Conservation (phyloP, 257 asterid genomes). For the Jasminum sambac region DNA sequence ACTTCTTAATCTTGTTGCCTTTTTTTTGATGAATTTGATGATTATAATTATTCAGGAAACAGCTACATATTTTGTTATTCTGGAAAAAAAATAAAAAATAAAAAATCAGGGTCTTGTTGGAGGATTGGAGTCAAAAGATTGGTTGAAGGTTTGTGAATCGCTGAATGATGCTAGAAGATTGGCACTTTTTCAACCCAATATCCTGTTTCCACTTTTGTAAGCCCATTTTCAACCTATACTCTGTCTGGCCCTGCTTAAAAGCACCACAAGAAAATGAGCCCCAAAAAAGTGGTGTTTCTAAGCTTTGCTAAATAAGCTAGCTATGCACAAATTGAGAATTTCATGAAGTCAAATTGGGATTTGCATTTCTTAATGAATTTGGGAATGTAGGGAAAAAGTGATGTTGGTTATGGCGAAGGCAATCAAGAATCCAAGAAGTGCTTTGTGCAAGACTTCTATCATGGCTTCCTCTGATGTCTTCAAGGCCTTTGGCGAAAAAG, state of each 20-base stretch:
- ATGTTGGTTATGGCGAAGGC: constrained; percentile 64
- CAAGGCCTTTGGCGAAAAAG: constrained; percentile 62
- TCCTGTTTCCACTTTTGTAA: constrained; percentile 74
- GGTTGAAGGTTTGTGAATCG: constrained; percentile 91
- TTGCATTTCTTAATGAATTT: not conserved
- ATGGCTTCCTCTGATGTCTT: constrained; percentile 91
- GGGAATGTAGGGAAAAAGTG: constrained; percentile 59
- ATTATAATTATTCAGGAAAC: not conserved
- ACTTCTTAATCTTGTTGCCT: not conserved
- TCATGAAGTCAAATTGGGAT: not conserved
- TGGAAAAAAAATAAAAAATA: too few relatives aligned
- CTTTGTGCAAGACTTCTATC: constrained; percentile 81
- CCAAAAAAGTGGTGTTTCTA: not conserved
- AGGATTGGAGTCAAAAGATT: constrained; percentile 89
- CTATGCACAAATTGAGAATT: not conserved
- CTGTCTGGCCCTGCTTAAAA: not conserved
- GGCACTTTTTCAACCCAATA: constrained; percentile 63
- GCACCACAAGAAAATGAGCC: not conserved
- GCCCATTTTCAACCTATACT: constrained; percentile 14
- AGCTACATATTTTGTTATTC: not conserved
- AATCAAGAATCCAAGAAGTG: constrained; percentile 98
- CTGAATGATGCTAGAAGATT: constrained; percentile 75
- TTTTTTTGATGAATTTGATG: not conserved
- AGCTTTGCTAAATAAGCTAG: not conserved
- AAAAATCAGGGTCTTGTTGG: constrained; percentile 62